These are phyloP conservation scores for Pontederia crassipes DNA, from an alignment of 176 grass and related monocot genomes.

Conservation along the genomic window DNA sequence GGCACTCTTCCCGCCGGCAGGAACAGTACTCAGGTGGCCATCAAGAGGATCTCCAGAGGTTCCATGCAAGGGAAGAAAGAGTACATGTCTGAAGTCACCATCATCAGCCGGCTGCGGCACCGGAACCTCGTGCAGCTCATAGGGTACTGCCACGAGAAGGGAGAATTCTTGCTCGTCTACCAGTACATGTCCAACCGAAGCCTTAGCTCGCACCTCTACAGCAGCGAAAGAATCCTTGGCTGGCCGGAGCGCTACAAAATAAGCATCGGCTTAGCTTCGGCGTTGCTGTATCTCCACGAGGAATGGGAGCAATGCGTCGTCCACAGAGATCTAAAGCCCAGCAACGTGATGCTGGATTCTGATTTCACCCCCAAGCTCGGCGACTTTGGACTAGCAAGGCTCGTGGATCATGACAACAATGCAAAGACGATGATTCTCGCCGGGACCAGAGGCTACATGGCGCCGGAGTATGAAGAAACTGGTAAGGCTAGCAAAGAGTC, in stretches of 20 bases:
- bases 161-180: not conserved
- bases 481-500: slow-evolving; percentile 1
- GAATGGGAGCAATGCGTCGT: slow-evolving; percentile 7
- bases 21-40: slow-evolving; percentile 28
- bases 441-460: slow-evolving; percentile 3
- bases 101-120: slow-evolving; percentile 9
- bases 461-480: not conserved
- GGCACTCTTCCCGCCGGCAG: slow-evolving; percentile 25
- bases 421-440: not conserved
- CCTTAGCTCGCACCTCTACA: slow-evolving; percentile 42
- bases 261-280: not conserved
- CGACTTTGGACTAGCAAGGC: not conserved
- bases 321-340: slow-evolving; percentile 1
- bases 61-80: slow-evolving; percentile 13
- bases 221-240: slow-evolving; percentile 12
- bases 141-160: not conserved
- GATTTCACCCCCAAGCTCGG: not conserved
- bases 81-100: slow-evolving; percentile 1
- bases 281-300: slow-evolving; percentile 1
- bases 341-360: slow-evolving; percentile 8
- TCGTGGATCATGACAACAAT: slow-evolving; percentile 1
- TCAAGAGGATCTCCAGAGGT: slow-evolving; percentile 39
- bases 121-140: slow-evolving; percentile 10
- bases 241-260: slow-evolving; percentile 1
- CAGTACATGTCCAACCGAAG: slow-evolving; percentile 24